Base-by-base conservation (phyloP, 495 filamentous ascomycete species). In the Penicillium bovifimosum region DNA sequence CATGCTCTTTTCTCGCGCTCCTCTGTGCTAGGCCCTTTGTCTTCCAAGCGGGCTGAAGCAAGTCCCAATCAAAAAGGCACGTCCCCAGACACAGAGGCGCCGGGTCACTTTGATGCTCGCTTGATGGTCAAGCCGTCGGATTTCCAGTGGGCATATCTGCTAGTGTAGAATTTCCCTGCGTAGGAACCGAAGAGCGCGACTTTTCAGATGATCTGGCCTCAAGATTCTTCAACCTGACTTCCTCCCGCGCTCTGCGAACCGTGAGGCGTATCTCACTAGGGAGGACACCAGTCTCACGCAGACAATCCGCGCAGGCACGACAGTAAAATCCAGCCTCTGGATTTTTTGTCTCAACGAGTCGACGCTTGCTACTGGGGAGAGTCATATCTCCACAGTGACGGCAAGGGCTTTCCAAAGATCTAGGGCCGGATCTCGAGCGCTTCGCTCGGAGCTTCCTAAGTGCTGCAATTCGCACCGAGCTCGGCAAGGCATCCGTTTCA, bases 331-430 rank as follows among this genome's bases (percentile, higher is more conserved):
- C 38, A 20, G 48, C 26, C 16, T 28, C 16, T 9, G 39, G n/a
- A 8, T 50, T 41, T 18, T 41, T 41, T 1, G 39, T 3, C 5
- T 50, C 38, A 7, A 50, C 48, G 5, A 50, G 48, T 27, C 18
- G 28, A 9, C 48, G 48, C 39, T 41, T 50, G 48, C 48, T 41
- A 17, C 48, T 40, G 3, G 48, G 48, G 11, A 14, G 7, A 0
- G 48, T 50, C n/a, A 42, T 50, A 8, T 32, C 28, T 10, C 48
- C 48, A 31, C 48, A 50, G 29, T 50, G 48, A 10, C 9, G 8
- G 13, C 48, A 50, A 4, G 48, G 48, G 16, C 38, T 50, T 10
- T 42, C 42, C 39, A 18, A 8, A 1, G 10, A 33, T 9, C 46
- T 27, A 5, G 33, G 33, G 17, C 20, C 33, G 5, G 41, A 36